phyloP scores from a whole-genome alignment of 768 basidiomycete species.

The Candolleomyces eurysporus region DNA sequence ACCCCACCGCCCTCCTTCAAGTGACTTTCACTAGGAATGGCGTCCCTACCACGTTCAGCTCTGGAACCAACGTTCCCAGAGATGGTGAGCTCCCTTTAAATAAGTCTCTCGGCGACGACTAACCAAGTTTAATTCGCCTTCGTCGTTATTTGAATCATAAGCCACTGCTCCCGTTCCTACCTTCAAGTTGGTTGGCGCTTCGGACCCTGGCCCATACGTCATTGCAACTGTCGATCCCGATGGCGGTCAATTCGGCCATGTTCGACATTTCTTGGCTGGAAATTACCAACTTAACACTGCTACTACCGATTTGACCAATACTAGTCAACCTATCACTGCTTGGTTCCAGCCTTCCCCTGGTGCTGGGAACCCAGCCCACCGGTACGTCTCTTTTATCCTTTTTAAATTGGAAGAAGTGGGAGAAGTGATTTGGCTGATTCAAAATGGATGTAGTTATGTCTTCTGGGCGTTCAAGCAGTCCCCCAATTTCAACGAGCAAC shows the following conservation, averaged over 20 bases:
- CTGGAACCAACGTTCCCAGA: conserved; percentile 23
- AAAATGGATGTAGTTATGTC: conserved; percentile 30
- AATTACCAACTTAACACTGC: conserved; percentile 24
- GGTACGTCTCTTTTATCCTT: neutral
- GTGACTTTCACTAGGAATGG: conserved; percentile 22
- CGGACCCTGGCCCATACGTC: conserved; percentile 38
- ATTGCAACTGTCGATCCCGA: conserved; percentile 42
- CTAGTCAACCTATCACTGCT: conserved; percentile 38
- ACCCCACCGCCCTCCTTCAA: conserved; percentile 26
- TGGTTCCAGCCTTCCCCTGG: conserved; percentile 37
- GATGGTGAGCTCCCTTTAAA: conserved; percentile 17
- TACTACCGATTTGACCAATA: conserved; percentile 27
- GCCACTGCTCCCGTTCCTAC: conserved; percentile 34
- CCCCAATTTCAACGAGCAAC: conserved; percentile 34
- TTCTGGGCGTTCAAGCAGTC: conserved; percentile 45
- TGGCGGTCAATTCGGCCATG: conserved; percentile 34
- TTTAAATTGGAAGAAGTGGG: neutral
- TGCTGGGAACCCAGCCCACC: conserved; percentile 5
- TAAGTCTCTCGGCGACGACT: neutral
- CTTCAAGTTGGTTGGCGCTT: conserved; percentile 26
- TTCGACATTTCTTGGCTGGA: conserved; percentile 43
- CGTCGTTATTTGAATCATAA: conserved; percentile 5
- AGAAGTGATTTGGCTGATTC: neutral
- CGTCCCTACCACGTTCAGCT: conserved; percentile 19
- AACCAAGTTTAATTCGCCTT: no score